Conservation (phyloP, 2,329 filamentous ascomycete genomes). For the Ophiostoma piceae region DNA sequence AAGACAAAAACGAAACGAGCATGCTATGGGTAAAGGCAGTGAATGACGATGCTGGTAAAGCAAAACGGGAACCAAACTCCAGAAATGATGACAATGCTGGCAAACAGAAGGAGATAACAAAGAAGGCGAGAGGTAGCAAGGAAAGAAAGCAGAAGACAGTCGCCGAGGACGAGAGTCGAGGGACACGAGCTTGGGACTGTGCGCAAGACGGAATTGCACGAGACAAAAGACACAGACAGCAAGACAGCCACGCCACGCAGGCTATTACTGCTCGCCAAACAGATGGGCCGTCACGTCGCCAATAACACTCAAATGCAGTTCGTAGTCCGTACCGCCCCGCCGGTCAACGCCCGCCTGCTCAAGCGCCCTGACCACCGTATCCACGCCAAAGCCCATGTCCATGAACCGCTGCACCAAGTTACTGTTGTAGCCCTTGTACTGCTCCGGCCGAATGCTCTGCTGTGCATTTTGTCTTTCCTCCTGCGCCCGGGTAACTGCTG, state of each 20-base stretch:
- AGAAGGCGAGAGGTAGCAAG: neutral
- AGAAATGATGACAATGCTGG: neutral
- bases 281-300: constrained; percentile 82
- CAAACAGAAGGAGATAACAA: no score
- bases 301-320: constrained; percentile 84
- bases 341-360: constrained; percentile 74
- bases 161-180: neutral
- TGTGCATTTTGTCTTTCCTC: constrained; percentile 23
- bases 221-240: no score
- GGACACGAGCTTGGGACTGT: no score
- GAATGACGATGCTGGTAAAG: neutral
- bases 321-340: constrained; percentile 72
- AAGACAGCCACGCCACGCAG: no score
- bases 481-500: constrained; percentile 30
- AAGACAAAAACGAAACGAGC: neutral
- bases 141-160: neutral
- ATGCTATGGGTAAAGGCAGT: neutral
- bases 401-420: constrained; percentile 78
- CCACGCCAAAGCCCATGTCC: constrained; percentile 85
- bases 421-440: constrained; percentile 83
- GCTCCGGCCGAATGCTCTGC: constrained; percentile 32
- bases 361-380: constrained; percentile 70
- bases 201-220: neutral
- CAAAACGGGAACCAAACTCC: neutral
- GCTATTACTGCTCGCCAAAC: constrained; percentile 57